Evolutionary conservation across 139 green algal genomes (phyloP).

Genomic region (Zygnema cylindricum): DNA sequence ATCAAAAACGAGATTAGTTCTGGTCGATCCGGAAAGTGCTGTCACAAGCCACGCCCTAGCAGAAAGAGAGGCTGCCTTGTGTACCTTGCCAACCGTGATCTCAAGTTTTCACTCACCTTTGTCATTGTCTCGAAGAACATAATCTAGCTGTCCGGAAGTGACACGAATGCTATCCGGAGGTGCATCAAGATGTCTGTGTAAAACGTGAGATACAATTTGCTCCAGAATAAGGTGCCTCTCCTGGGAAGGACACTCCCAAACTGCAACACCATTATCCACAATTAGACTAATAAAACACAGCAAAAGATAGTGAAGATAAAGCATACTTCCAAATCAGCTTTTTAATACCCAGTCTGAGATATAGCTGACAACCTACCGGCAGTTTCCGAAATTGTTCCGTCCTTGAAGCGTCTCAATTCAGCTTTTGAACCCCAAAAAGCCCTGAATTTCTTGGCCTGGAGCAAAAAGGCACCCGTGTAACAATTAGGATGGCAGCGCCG

Average conservation of each 20-base stretch:
- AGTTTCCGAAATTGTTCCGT: conserved; percentile 53
- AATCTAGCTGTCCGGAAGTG: conserved; percentile 51
- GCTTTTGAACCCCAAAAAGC: conserved; percentile 57
- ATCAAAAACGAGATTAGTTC: no score
- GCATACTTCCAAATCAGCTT: not conserved
- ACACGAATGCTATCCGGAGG: not conserved
- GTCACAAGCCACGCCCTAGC: no score
- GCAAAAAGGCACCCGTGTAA: no score
- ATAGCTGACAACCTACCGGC: conserved; percentile 33
- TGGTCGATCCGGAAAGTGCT: no score
- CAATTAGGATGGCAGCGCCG: no score
- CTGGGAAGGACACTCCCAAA: conserved; percentile 51
- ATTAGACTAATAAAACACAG: not conserved
- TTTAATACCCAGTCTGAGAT: no score
- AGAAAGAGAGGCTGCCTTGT: no score
- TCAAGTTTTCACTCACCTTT: conserved; percentile 36
- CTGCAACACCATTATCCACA: no score
- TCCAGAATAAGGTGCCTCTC: conserved; percentile 51
- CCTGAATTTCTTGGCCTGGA: conserved; percentile 57
- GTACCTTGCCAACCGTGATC: no score
- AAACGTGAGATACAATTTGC: conserved; percentile 27
- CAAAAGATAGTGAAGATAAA: not conserved
- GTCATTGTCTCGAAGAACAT: conserved; percentile 12
- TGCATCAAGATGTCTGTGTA: conserved; percentile 43
- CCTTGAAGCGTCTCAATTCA: conserved; percentile 60